phyloP scores from a whole-genome alignment of 2,329 filamentous ascomycete species.

The Coleophoma eucalyptorum region DNA sequence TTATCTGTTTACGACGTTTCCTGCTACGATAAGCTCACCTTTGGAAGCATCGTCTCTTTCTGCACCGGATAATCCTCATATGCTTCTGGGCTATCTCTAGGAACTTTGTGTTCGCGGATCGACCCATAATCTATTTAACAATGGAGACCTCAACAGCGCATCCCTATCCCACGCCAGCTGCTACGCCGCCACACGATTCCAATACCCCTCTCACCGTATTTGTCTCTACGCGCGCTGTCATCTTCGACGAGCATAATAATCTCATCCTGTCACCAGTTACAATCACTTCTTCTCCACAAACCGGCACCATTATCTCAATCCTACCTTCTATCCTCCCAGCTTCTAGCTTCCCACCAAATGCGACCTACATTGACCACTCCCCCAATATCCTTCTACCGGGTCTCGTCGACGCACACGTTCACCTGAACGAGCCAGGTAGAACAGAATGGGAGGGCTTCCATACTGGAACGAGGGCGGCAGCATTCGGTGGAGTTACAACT shows the following conservation, averaged over 20 bases:
- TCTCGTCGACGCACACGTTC: conserved; percentile 93
- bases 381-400: conserved; percentile 84
- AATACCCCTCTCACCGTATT: conserved; percentile 64
- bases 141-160: conserved; percentile 2
- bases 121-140: conserved; percentile 2
- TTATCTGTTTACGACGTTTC: too few species aligned
- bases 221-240: conserved; percentile 77
- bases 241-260: conserved; percentile 63
- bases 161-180: conserved; percentile 23
- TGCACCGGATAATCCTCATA: neutral
- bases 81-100: neutral
- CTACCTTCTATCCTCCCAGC: conserved; percentile 69
- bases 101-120: conserved; percentile 9
- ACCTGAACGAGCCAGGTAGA: conserved; percentile 93
- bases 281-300: conserved; percentile 70
- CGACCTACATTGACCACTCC: conserved; percentile 78
- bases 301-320: conserved; percentile 81
- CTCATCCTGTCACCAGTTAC: conserved; percentile 74
- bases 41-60: conserved; percentile 1
- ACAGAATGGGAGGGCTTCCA: conserved; percentile 99
- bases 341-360: conserved; percentile 68
- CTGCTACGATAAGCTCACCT: conserved; percentile 20
- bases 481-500: conserved; percentile 93
- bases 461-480: conserved; percentile 89
- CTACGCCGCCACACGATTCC: conserved; percentile 23